Evolutionary conservation across 305 asterid genomes (phyloP), one percentile per base, ranked within the genome.

Genomic region (Solanum hybrid): DNA sequence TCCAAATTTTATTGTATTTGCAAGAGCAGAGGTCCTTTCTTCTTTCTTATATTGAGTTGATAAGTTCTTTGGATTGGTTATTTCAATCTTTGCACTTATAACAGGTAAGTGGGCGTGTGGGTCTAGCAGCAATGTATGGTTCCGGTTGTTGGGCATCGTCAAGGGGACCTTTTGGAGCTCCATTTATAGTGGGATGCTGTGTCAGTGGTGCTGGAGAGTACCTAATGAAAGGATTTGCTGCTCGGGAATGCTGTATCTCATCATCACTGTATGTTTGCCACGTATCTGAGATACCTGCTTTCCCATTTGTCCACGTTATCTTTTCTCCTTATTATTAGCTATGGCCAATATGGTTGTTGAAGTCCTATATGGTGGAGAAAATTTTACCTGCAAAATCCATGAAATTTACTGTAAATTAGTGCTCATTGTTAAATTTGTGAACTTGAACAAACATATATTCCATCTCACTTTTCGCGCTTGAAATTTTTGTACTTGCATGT

Each of bases 91-190:
- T 33, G 64, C 46, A 61, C 90, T 39, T 71, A 74, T 73, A 51
- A 79, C 94, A 97, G 99, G 98, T 95, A 22, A 94, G 95, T 90
- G 99, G 99, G 34, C 97, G 99, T 88, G 98, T 97, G 74, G 99
- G 99, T 89, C 92, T 97, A 92, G 99, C 99, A 26, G 99, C 97
- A 94, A 94, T 90, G 83, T 96, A 96, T 86, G 99, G 99, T 87
- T 94, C 96, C 42, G 99, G 99, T 87, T 97, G 99, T 91, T 97
- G 99, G 99, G 98, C 97, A 86, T 97, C 96, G 74, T 90, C 97
- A 82, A 93, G 79, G 93, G 94, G 93, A 64, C 92, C 93, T 74
- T 91, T 90, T 16, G 97, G 93, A 77, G 90, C 93, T 91, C 98
- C 98, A 90, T 93, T 88, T 86, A 89, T 69, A 35, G 95, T 95